A percentile compares a stretch with the other conserved stretches of the same genome.
These are phyloP conservation scores for Termitomyces sp. DNA, from an alignment of 768 basidiomycete genomes.

Conservation along the genomic window DNA sequence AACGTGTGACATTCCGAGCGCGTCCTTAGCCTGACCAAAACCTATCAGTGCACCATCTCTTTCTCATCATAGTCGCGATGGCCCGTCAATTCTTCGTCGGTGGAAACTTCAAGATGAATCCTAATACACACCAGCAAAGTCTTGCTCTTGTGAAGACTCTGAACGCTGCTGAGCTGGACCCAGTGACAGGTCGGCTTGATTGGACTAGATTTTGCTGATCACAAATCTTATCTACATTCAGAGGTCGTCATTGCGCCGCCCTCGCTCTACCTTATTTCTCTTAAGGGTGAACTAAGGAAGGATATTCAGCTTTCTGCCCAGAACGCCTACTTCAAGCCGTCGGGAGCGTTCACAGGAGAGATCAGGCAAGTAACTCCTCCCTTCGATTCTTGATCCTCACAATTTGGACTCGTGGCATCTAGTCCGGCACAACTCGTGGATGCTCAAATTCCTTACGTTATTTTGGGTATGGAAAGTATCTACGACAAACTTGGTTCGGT, in stretches of 20 bases:
- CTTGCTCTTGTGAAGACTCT: slow-evolving; percentile 61
- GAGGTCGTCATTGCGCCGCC: slow-evolving; percentile 96
- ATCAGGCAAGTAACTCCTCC: slow-evolving; percentile 59
- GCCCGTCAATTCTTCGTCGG: slow-evolving; percentile 90
- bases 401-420: background rate
- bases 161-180: slow-evolving; percentile 78
- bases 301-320: slow-evolving; percentile 85
- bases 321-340: slow-evolving; percentile 81
- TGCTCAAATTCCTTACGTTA: slow-evolving; percentile 85
- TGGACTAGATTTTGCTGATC: slow-evolving; percentile 4
- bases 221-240: slow-evolving; percentile 29
- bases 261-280: slow-evolving; percentile 77
- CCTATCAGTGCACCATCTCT: slow-evolving; percentile 5
- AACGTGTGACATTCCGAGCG: background rate
- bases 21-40: background rate
- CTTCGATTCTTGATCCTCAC: background rate
- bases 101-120: slow-evolving; percentile 99
- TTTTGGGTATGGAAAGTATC: slow-evolving; percentile 59
- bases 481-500: background rate
- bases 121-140: slow-evolving; percentile 61
- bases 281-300: slow-evolving; percentile 58
- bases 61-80: slow-evolving; percentile 37
- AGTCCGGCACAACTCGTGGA: slow-evolving; percentile 85
- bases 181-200: slow-evolving; percentile 57
- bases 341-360: slow-evolving; percentile 96